These are phyloP conservation scores for Hanseniaspora nectarophila DNA, from an alignment of 805 yeast species.

Conservation along the genomic window DNA sequence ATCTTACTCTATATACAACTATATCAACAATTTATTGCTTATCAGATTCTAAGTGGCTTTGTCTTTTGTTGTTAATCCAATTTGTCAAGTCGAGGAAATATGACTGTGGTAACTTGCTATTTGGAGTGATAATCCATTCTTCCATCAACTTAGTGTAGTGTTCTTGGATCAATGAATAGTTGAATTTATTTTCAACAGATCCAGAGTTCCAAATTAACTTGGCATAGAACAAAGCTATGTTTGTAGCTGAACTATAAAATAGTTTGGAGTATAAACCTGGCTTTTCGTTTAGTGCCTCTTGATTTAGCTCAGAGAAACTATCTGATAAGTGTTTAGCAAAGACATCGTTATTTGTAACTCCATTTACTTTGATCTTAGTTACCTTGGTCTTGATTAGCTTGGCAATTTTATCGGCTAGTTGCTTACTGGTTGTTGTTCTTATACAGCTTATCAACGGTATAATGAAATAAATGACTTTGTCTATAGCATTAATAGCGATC, in stretches of 20 bases:
- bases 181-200: conserved; percentile 26
- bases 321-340: conserved; percentile 22
- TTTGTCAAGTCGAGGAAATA: conserved; percentile 69
- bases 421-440: conserved; percentile 53
- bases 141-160: conserved; percentile 46
- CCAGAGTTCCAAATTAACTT: conserved; percentile 35
- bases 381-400: conserved; percentile 53
- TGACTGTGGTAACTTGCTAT: conserved; percentile 40
- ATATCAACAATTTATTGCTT: not conserved
- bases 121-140: conserved; percentile 44
- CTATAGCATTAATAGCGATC: conserved; percentile 12
- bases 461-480: conserved; percentile 35
- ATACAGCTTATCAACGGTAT: conserved; percentile 51
- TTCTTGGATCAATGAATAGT: conserved; percentile 36
- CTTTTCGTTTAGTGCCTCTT: conserved; percentile 28
- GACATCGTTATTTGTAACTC: conserved; percentile 16
- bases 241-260: conserved; percentile 50
- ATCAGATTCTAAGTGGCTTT: not conserved
- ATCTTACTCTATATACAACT: too few species aligned
- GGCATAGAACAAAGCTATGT: conserved; percentile 39
- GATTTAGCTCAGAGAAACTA: conserved; percentile 34
- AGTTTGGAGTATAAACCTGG: conserved; percentile 30
- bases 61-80: conserved; percentile 54
- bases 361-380: conserved; percentile 36
- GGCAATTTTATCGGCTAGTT: conserved; percentile 63